These are phyloP conservation scores for Thalassiosira profunda DNA, from an alignment of 108 stramenopile species.

Conservation along the genomic window DNA sequence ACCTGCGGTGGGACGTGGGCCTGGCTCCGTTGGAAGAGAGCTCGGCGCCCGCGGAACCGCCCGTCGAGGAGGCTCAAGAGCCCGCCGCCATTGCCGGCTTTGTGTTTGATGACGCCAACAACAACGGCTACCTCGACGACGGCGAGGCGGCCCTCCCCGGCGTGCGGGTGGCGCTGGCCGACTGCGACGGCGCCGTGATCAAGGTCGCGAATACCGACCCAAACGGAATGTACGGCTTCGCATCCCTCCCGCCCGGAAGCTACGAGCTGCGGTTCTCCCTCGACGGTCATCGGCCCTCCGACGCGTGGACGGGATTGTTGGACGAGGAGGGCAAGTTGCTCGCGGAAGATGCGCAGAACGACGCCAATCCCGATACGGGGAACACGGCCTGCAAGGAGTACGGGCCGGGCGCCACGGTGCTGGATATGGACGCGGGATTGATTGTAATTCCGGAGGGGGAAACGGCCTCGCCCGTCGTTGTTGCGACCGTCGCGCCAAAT, in stretches of 20 bases:
- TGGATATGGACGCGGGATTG: conserved; percentile 41
- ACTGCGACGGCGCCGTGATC: conserved; percentile 26
- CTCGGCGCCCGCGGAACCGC: neutral
- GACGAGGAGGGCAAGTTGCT: conserved; percentile 24
- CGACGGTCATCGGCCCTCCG: conserved; percentile 8
- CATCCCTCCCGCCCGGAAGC: conserved; percentile 13
- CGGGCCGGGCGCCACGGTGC: conserved; percentile 10
- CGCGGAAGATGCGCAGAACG: conserved; percentile 32
- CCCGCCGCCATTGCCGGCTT: conserved; percentile 8
- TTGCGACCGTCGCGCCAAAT: too few species aligned
- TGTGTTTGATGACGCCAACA: conserved; percentile 18
- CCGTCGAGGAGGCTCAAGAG: too few species aligned
- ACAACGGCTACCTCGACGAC: conserved; percentile 13
- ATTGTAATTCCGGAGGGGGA: neutral
- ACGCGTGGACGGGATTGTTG: conserved; percentile 12
- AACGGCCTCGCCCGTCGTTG: neutral
- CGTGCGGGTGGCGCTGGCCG: conserved; percentile 35
- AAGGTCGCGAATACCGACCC: conserved; percentile 19
- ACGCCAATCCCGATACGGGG: conserved; percentile 33
- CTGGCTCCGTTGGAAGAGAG: neutral
- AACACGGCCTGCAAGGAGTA: conserved; percentile 16
- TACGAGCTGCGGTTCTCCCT: conserved; percentile 21
- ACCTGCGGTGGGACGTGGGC: conserved; percentile 3
- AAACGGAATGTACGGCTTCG: conserved; percentile 51
- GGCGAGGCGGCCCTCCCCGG: conserved; percentile 17